These are phyloP conservation scores for Parastagonospora nodorum DNA, from an alignment of 2,329 filamentous ascomycete species.

Conservation along the genomic window DNA sequence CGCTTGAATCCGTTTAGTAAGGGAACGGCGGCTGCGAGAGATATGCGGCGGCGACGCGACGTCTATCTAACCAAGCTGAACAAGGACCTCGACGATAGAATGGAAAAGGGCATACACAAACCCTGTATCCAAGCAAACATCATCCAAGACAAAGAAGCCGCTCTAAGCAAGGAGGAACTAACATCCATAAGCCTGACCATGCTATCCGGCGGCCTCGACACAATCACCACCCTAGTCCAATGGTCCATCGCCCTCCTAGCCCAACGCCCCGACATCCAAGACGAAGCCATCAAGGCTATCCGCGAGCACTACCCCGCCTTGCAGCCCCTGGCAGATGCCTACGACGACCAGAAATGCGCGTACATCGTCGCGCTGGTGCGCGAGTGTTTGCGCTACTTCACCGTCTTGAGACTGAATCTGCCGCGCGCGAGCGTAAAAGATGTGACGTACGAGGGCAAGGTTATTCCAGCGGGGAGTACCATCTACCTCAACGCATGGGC, in stretches of 20 bases:
- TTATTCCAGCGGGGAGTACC: constrained; percentile 66
- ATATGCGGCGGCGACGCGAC: constrained; percentile 65
- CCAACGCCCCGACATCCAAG: constrained; percentile 65
- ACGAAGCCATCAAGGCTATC: constrained; percentile 64
- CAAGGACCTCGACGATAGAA: constrained; percentile 62
- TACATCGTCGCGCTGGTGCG: constrained; percentile 68
- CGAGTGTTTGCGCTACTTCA: constrained; percentile 67
- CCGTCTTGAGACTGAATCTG: constrained; percentile 66
- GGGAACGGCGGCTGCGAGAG: constrained; percentile 63
- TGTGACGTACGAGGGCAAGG: constrained; percentile 61
- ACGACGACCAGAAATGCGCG: constrained; percentile 67
- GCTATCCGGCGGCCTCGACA: constrained; percentile 70
- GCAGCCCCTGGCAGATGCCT: constrained; percentile 62
- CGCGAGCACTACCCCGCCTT: constrained; percentile 57
- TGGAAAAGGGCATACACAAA: constrained; percentile 64
- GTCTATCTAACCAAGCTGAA: constrained; percentile 65
- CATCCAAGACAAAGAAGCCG: constrained; percentile 67
- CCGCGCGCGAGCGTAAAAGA: constrained; percentile 66
- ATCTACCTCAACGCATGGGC: constrained; percentile 72
- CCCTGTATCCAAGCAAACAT: constrained; percentile 72
- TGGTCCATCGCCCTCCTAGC: constrained; percentile 68
- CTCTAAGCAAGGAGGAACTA: constrained; percentile 65
- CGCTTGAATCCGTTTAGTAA: constrained; percentile 65
- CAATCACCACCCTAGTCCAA: constrained; percentile 67
- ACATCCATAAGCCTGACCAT: constrained; percentile 71